A percentile compares a stretch with the other conserved stretches of the same genome.
Evolutionary conservation across 305 asterid genomes (phyloP).

Genomic region (Fraxinus velutina): DNA sequence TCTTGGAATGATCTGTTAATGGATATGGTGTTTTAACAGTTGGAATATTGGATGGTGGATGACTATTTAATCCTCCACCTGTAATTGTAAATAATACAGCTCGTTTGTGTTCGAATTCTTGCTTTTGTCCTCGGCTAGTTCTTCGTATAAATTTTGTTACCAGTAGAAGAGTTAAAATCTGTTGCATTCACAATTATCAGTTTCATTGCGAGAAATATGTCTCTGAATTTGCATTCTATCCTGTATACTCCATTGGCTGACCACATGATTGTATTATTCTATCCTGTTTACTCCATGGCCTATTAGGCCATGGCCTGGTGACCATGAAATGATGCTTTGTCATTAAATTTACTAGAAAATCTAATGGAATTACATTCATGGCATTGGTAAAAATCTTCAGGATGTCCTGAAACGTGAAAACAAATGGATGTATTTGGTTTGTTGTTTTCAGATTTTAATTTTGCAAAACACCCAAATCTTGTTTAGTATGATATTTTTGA

Average conservation of each 20-base stretch:
- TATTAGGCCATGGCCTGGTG: neutral
- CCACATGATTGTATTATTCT: neutral
- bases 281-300: neutral
- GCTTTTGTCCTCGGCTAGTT: neutral
- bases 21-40: conserved; percentile 51
- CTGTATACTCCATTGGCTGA: neutral
- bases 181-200: neutral
- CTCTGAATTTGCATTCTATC: neutral
- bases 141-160: neutral
- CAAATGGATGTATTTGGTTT: too few relatives aligned
- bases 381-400: too few relatives aligned
- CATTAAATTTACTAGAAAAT: too few relatives aligned
- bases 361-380: too few relatives aligned
- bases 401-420: too few relatives aligned
- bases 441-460: too few relatives aligned
- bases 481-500: too few relatives aligned
- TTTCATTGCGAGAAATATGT: neutral
- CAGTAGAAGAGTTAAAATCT: neutral
- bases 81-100: neutral
- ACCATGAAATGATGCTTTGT: neutral
- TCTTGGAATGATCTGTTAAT: conserved; percentile 76
- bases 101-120: neutral
- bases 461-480: too few relatives aligned
- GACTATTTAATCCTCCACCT: neutral
- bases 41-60: conserved; percentile 6